A percentile compares a stretch with the other conserved stretches of the same genome.
These are phyloP conservation scores for Tremellales sp. DNA, from an alignment of 1,284 basidiomycete genomes.

Conservation along the genomic window DNA sequence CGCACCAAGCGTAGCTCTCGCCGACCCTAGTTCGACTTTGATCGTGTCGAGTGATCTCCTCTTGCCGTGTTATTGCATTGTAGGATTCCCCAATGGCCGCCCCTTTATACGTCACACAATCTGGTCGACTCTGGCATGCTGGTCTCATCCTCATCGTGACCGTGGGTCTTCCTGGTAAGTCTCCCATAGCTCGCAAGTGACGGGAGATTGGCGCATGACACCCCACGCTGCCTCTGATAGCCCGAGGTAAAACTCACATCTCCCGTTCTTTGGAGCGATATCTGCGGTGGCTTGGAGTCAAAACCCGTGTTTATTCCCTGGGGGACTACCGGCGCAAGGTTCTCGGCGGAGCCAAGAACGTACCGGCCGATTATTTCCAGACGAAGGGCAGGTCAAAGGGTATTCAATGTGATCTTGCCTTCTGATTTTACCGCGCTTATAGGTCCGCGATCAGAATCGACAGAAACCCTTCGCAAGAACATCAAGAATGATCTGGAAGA, in stretches of 20 bases:
- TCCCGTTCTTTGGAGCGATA: slow-evolving; percentile 93
- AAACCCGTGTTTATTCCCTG: slow-evolving; percentile 87
- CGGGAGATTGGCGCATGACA: background rate
- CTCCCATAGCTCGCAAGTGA: background rate
- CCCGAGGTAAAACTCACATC: slow-evolving; percentile 94
- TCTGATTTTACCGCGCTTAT: background rate
- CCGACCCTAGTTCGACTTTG: too few species aligned
- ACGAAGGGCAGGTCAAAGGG: slow-evolving; percentile 60
- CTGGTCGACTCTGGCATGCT: slow-evolving; percentile 78
- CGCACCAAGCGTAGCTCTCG: too few species aligned
- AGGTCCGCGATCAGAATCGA: slow-evolving; percentile 75
- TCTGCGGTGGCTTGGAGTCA: slow-evolving; percentile 95
- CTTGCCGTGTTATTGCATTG: too few species aligned
- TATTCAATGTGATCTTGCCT: background rate
- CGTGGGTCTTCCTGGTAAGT: slow-evolving; percentile 71
- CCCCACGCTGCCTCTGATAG: slow-evolving; percentile 38
- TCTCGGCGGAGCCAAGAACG: slow-evolving; percentile 77
- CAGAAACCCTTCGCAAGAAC: slow-evolving; percentile 66
- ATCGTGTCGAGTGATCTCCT: too few species aligned
- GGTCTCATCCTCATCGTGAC: slow-evolving; percentile 91
- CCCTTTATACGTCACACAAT: slow-evolving; percentile 73
- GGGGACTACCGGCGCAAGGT: slow-evolving; percentile 92
- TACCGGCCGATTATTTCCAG: slow-evolving; percentile 86
- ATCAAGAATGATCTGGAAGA: slow-evolving; percentile 80
- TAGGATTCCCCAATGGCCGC: too few species aligned